Conservation (phyloP, 106 monocot genomes). For the Narthecium ossifragum region DNA sequence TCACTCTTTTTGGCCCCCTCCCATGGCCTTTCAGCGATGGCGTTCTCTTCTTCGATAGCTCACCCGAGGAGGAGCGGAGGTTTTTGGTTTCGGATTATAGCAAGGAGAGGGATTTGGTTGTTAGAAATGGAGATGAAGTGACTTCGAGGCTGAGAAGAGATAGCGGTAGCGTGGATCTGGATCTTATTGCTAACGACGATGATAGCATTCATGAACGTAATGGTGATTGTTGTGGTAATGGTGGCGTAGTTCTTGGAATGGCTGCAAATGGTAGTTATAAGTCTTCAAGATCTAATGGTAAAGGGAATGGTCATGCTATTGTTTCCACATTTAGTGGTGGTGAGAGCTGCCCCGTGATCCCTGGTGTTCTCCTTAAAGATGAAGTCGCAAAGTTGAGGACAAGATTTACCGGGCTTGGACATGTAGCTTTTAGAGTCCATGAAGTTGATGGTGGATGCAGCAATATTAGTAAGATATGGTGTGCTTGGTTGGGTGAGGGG, state of each 20-base stretch:
- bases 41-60: constrained; percentile 58
- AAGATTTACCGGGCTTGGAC: constrained; percentile 50
- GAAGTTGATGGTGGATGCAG: constrained; percentile 15
- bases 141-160: constrained; percentile 11
- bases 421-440: constrained; percentile 30
- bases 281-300: constrained; percentile 8
- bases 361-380: constrained; percentile 40
- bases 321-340: background rate
- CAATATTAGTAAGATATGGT: constrained; percentile 63
- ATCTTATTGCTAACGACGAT: background rate
- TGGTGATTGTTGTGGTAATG: background rate
- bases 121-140: constrained; percentile 19
- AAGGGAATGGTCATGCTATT: background rate
- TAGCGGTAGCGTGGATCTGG: background rate
- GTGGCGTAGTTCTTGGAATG: background rate
- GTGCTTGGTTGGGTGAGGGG: constrained; percentile 79
- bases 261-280: constrained; percentile 2
- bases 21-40: constrained; percentile 99
- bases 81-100: constrained; percentile 5
- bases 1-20: constrained; percentile 56
- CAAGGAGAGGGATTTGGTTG: constrained; percentile 19
- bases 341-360: constrained; percentile 22
- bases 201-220: background rate
- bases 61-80: constrained; percentile 9
- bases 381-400: constrained; percentile 27